phyloP scores from a whole-genome alignment of 2,329 filamentous ascomycete genomes.

The Trichophaea hybrida region DNA sequence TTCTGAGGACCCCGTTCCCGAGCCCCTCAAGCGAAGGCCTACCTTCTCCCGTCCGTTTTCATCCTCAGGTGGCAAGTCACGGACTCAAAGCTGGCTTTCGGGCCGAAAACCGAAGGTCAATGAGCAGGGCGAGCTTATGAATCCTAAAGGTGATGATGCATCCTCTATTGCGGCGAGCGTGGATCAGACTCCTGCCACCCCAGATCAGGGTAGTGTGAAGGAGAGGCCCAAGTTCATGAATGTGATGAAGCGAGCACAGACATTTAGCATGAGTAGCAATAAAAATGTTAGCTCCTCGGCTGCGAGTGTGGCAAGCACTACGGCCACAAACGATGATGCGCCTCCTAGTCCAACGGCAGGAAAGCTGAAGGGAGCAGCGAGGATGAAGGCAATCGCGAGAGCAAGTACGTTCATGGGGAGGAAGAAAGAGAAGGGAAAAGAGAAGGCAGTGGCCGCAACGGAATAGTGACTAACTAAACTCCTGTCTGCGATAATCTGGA shows the following conservation, averaged over 20 bases:
- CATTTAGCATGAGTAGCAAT: background rate
- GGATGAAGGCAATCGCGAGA: background rate
- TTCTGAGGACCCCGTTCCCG: background rate
- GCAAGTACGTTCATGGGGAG: constrained; percentile 1
- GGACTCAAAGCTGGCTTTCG: background rate
- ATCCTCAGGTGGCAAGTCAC: background rate
- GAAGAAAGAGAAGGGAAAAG: background rate
- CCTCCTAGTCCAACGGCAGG: background rate
- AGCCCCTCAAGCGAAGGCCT: background rate
- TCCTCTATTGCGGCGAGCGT: background rate
- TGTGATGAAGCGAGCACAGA: background rate
- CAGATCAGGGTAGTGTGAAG: background rate
- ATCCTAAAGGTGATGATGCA: background rate
- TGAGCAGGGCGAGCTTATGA: background rate
- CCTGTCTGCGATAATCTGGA: background rate
- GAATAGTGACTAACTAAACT: background rate
- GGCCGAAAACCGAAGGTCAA: background rate
- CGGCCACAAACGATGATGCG: background rate
- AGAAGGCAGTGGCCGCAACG: background rate
- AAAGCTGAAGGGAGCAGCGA: background rate
- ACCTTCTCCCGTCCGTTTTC: background rate
- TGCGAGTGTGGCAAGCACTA: background rate
- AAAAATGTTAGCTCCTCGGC: background rate
- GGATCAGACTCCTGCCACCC: background rate
- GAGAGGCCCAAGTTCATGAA: background rate